Evolutionary conservation across 2,329 filamentous ascomycete genomes (phyloP), one percentile per base, ranked within the genome.

Genomic region (Aspergillus tanneri): DNA sequence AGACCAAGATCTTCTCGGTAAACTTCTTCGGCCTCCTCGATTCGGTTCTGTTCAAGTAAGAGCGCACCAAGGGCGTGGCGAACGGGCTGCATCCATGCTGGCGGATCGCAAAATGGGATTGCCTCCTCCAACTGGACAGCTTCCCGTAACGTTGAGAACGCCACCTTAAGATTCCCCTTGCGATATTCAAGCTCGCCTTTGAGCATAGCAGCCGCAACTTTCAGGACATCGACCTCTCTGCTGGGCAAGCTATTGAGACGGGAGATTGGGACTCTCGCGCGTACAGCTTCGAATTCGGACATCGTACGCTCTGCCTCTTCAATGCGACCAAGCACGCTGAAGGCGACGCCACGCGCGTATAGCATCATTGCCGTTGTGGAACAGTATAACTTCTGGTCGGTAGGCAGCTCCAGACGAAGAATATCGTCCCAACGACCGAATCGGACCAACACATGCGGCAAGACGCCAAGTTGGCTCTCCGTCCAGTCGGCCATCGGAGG

Each of bases 401-500:
- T 47, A 0, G 84, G 86, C 0, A 85, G 54, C 0, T 68, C 47
- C 0, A 88, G 66, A 0, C 68, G 65, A 11, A 85, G 67, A n/a
- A 90, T 72, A 1, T 88, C 83, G 0, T 82, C 62, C 87, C 87
- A 90, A 10, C 71, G 72, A 0, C 87, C 87, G 55, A 91, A 91
- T 0, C 87, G 82, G 35, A 91, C 76, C 1, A 87, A 70, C 0
- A 84, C 83, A 63, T 92, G 87, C 0, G 85, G 72, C 2, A 83
- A 77, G 60, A 88, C 81, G 1, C 79, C 77, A 1, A 85, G 67
- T 56, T 89, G 89, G 2, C 79, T 80, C 67, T 91, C 88, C 1
- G 90, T 72, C 85, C 86, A 90, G 65, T 90, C 85, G 1, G 86
- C 87, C 82, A 90, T 87, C 0, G 85, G 84, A 0, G 86, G 86